These are phyloP conservation scores for Euphorbia pulcherrima DNA, from an alignment of 345 rosid species.

Conservation along the genomic window DNA sequence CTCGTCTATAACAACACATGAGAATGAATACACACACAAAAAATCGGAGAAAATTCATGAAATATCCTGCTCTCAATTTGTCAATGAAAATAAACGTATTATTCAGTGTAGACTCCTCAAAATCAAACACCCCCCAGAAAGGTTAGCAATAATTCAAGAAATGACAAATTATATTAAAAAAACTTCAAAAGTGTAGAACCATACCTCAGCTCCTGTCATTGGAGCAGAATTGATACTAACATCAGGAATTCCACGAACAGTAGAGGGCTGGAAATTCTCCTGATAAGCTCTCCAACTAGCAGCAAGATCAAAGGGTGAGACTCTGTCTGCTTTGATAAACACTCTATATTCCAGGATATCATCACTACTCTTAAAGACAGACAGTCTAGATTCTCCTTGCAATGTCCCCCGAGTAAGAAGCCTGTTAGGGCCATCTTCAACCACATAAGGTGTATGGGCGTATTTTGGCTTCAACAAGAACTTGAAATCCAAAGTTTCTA, in stretches of 20 bases:
- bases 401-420: slow-evolving; percentile 66
- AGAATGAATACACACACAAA: not conserved
- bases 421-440: slow-evolving; percentile 87
- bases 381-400: slow-evolving; percentile 76
- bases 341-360: slow-evolving; percentile 75
- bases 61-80: not conserved
- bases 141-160: not conserved
- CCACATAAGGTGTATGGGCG: slow-evolving; percentile 53
- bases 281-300: slow-evolving; percentile 98
- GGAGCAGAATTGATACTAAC: slow-evolving; percentile 76
- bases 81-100: not conserved
- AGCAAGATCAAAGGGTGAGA: slow-evolving; percentile 97
- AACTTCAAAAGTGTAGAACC: not conserved
- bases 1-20: not conserved
- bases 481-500: slow-evolving; percentile 97
- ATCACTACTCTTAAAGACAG: slow-evolving; percentile 61
- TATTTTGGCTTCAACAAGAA: slow-evolving; percentile 90
- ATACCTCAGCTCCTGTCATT: slow-evolving; percentile 53
- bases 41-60: not conserved
- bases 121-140: not conserved
- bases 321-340: slow-evolving; percentile 77
- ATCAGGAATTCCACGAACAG: slow-evolving; percentile 93
- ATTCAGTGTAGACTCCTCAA: not conserved
- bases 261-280: slow-evolving; percentile 85
- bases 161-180: not conserved